Base-by-base conservation (phyloP, 805 yeast genomes). In the Grigorovia jiainica region DNA sequence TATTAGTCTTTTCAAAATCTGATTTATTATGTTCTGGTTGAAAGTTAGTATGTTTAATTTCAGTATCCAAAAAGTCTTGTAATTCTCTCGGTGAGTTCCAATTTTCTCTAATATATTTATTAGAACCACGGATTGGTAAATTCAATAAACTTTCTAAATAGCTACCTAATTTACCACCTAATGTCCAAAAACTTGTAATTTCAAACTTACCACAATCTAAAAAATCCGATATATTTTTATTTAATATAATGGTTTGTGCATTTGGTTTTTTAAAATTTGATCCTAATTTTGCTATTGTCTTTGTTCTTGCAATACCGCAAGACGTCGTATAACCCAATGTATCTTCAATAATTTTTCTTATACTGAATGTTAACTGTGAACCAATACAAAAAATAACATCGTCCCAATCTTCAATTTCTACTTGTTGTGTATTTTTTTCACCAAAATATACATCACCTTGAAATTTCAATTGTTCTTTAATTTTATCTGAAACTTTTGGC, bases 151-250 rank as follows among this genome's bases (percentile, higher is more conserved):
- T 57, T 15, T 70, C 47, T 1, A 87, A 66, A 10, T 65, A 63
- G 9, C 79, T 78, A 0, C 98, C 98, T 8, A 72, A 62, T 49
- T 85, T 86, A 2, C 97, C 98, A 6, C 98, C 97, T 70, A 90
- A 66, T 0, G 95, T 87, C 74, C 95, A 82, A 43, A 90, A 75
- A 50, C 87, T 95, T 0, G 76, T 73, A 17, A 90, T 57, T 44
- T 78, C 75, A 57, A 81, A 79, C 20, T 72, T 67, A 1, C 57
- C 63, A 31, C 50, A 41, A 24, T 66, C 66, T 9, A 89, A 58
- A 56, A 90, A 92, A 0, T 55, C 52, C 2, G 64, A 47, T 1
- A 79, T 65, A 13, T 74, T 61, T 1, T 55, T 52, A 34, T 73
- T 73, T 23, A 80, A 59, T 0, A 92, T 69, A 2, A 85, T 70